Evolutionary conservation across 2,329 filamentous ascomycete genomes (phyloP).

Genomic region (Malbranchea zuffiana): DNA sequence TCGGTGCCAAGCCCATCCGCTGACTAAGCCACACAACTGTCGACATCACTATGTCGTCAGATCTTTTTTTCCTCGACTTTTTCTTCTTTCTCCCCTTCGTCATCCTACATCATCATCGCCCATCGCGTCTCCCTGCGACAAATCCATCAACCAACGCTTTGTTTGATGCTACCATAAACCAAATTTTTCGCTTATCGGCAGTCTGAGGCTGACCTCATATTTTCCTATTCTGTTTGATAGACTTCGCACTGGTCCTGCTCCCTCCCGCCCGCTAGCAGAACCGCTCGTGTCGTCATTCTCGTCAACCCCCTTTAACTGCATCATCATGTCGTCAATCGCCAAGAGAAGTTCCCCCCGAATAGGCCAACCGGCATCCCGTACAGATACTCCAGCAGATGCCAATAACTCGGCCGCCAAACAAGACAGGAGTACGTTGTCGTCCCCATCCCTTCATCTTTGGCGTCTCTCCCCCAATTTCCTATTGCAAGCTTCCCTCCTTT

Average conservation of each 20-base stretch:
- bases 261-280: slow-evolving; percentile 6
- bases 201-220: slow-evolving; percentile 8
- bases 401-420: slow-evolving; percentile 30
- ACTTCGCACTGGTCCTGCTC: slow-evolving; percentile 6
- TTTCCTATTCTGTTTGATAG: background rate
- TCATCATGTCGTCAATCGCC: slow-evolving; percentile 33
- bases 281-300: slow-evolving; percentile 11
- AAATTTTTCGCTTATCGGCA: slow-evolving; percentile 8
- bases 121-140: slow-evolving; percentile 10
- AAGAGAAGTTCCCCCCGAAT: slow-evolving; percentile 25
- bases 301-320: slow-evolving; percentile 5
- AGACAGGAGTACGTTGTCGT: slow-evolving; percentile 30
- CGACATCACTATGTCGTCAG: slow-evolving; percentile 19
- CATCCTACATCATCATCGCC: slow-evolving; percentile 14
- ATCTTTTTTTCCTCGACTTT: slow-evolving; percentile 14
- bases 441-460: slow-evolving; percentile 8
- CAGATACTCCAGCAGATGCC: slow-evolving; percentile 35
- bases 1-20: slow-evolving; percentile 7
- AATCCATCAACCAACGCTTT: slow-evolving; percentile 6
- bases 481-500: slow-evolving; percentile 1
- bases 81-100: slow-evolving; percentile 13
- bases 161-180: slow-evolving; percentile 9
- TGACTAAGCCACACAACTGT: slow-evolving; percentile 11
- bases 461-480: slow-evolving; percentile 3
- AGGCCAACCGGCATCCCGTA: slow-evolving; percentile 22